These are phyloP conservation scores for Carex arenaria DNA, from an alignment of 202 grass and related monocot species.

Conservation along the genomic window DNA sequence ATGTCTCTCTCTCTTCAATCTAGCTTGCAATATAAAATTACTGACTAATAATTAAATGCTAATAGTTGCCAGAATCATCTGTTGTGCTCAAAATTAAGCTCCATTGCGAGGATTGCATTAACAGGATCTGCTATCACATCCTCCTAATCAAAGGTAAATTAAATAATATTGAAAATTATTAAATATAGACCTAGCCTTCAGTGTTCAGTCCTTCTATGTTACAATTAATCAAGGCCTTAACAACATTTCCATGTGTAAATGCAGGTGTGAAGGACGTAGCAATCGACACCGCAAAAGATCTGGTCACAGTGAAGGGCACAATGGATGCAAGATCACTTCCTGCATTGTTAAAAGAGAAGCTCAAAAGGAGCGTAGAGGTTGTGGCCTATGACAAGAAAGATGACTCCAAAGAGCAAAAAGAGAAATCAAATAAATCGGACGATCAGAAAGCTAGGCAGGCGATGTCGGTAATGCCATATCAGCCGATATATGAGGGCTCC, in stretches of 20 bases:
- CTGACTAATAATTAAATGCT: not conserved
- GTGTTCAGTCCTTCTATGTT: not conserved
- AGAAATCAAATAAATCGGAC: not conserved
- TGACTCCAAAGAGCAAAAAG: constrained; percentile 7
- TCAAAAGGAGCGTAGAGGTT: constrained; percentile 51
- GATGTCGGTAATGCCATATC: constrained; percentile 16
- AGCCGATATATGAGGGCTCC: constrained; percentile 24
- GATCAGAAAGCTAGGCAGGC: constrained; percentile 19
- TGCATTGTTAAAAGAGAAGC: constrained; percentile 48
- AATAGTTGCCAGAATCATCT: constrained; percentile 37
- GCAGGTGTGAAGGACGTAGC: constrained; percentile 71
- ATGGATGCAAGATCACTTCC: constrained; percentile 60
- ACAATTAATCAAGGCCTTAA: not conserved
- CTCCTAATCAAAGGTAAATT: constrained; percentile 77
- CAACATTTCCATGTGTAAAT: constrained; percentile 9
- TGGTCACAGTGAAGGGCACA: constrained; percentile 69
- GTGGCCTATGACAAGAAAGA: constrained; percentile 22
- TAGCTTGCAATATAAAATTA: not conserved
- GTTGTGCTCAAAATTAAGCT: constrained; percentile 74
- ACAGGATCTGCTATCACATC: constrained; percentile 52
- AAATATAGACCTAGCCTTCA: not conserved
- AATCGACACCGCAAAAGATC: constrained; percentile 52
- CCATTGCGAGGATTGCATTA: constrained; percentile 84
- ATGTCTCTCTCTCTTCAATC: not conserved
- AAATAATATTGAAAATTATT: not conserved